These are phyloP conservation scores for Phyllosticta citribraziliensis DNA, from an alignment of 2,329 filamentous ascomycete genomes.

Conservation along the genomic window DNA sequence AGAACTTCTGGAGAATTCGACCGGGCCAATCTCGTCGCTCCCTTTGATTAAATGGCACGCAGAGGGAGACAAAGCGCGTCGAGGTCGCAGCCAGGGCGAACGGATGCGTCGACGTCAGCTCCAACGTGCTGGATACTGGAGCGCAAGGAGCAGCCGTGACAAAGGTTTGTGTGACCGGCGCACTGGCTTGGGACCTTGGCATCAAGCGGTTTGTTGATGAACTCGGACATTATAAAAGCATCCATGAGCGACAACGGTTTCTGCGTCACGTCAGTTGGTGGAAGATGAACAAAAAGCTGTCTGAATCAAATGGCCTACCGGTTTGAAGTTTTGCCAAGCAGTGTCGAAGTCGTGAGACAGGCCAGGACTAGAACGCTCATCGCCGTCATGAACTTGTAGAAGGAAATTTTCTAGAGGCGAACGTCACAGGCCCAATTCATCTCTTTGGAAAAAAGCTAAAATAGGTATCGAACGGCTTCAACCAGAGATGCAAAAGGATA, in stretches of 20 bases:
- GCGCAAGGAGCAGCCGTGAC: not conserved
- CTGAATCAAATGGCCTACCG: not conserved
- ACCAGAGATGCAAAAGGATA: not conserved
- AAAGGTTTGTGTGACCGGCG: constrained; percentile 3
- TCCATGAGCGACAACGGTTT: not conserved
- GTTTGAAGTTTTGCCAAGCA: not conserved
- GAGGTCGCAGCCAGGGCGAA: not conserved
- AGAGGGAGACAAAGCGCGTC: not conserved
- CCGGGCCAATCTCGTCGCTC: not conserved
- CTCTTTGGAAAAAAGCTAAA: constrained; percentile 4
- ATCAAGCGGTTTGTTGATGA: not conserved
- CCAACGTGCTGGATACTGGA: not conserved
- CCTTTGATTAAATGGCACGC: not conserved
- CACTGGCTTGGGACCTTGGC: not conserved
- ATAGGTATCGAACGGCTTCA: constrained; percentile 10
- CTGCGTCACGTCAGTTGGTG: not conserved
- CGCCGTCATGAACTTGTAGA: not conserved
- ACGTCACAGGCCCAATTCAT: constrained; percentile 1
- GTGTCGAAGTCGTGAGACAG: not conserved
- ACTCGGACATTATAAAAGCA: not conserved
- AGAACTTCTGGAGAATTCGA: not conserved
- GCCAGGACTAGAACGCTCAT: not conserved
- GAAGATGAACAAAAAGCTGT: not conserved
- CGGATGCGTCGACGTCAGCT: not conserved
- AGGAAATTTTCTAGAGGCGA: not conserved